Evolutionary conservation across 83 land plant species (phyloP).

Genomic region (Thuja plicata): DNA sequence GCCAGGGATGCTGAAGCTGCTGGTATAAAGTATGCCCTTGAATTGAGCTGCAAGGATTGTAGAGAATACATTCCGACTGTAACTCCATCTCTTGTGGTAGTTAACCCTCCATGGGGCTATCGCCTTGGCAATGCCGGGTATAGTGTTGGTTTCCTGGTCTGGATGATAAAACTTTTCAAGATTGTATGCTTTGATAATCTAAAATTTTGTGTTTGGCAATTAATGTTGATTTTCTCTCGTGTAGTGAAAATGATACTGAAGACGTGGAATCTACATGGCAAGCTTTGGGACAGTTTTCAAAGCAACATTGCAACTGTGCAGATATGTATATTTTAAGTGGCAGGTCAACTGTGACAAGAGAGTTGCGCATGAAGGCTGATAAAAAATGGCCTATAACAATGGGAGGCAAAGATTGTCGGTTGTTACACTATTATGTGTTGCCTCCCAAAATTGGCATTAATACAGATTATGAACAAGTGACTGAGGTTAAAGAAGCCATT

Average conservation of each 20-base stretch:
- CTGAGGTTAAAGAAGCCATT: neutral
- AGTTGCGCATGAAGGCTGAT: constrained; percentile 41
- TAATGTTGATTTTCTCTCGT: constrained; percentile 5
- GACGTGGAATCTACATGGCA: constrained; percentile 29
- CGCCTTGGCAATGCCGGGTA: constrained; percentile 30
- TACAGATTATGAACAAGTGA: neutral
- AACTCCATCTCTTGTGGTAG: constrained; percentile 38
- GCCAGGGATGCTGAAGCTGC: constrained; percentile 35
- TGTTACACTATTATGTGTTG: constrained; percentile 44
- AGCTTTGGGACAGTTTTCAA: constrained; percentile 41
- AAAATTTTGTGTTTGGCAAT: neutral
- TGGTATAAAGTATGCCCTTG: constrained; percentile 32
- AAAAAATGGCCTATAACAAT: constrained; percentile 47
- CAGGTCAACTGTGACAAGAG: constrained; percentile 30
- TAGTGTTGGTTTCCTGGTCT: neutral
- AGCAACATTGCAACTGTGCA: constrained; percentile 30
- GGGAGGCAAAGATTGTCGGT: constrained; percentile 36
- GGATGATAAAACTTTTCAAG: neutral
- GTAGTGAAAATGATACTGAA: constrained; percentile 21
- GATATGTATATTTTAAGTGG: constrained; percentile 56
- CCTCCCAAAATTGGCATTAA: constrained; percentile 32
- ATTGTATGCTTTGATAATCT: constrained; percentile 5
- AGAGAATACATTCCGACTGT: constrained; percentile 25
- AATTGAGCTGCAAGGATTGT: constrained; percentile 42
- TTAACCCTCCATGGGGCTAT: constrained; percentile 54